Evolutionary conservation across 2,329 filamentous ascomycete genomes (phyloP).

Genomic region (Ophiostoma triangulosporum): DNA sequence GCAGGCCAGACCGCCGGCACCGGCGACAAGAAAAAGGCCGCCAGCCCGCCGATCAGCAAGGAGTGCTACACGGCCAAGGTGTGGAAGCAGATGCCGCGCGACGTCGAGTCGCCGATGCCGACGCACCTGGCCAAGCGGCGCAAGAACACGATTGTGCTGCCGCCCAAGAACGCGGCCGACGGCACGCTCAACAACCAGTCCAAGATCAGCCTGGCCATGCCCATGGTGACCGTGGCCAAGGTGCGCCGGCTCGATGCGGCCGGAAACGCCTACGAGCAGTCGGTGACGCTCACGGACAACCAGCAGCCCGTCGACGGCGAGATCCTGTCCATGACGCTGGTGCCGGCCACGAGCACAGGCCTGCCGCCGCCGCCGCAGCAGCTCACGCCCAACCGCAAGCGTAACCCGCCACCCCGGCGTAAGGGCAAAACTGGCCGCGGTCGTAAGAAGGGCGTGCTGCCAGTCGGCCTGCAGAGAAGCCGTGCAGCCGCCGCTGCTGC

Average conservation of each 20-base stretch:
- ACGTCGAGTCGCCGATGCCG: constrained; percentile 36
- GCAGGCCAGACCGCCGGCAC: not conserved
- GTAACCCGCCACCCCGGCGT: constrained; percentile 64
- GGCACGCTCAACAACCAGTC: constrained; percentile 9
- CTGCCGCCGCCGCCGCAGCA: constrained; percentile 30
- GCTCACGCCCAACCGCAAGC: constrained; percentile 36
- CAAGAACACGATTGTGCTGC: constrained; percentile 45
- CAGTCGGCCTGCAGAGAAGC: constrained; percentile 14
- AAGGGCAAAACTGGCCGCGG: constrained; percentile 64
- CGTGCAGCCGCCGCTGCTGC: constrained; percentile 8
- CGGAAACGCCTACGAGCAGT: constrained; percentile 73
- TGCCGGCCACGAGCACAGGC: constrained; percentile 33
- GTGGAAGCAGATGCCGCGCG: constrained; percentile 50
- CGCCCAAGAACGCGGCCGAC: constrained; percentile 34
- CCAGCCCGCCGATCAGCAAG: not conserved
- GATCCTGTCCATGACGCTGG: constrained; percentile 49
- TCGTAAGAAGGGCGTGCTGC: constrained; percentile 62
- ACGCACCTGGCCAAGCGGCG: constrained; percentile 48
- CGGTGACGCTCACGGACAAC: constrained; percentile 68
- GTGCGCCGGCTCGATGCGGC: constrained; percentile 65
- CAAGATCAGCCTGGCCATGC: constrained; percentile 20
- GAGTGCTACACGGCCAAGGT: constrained; percentile 39
- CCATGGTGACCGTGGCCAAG: constrained; percentile 61
- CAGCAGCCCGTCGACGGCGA: constrained; percentile 71
- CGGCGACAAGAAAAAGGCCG: constrained; percentile 30